These are phyloP conservation scores for Tolypocladium tropicale DNA, from an alignment of 2,329 filamentous ascomycete genomes.

Conservation along the genomic window DNA sequence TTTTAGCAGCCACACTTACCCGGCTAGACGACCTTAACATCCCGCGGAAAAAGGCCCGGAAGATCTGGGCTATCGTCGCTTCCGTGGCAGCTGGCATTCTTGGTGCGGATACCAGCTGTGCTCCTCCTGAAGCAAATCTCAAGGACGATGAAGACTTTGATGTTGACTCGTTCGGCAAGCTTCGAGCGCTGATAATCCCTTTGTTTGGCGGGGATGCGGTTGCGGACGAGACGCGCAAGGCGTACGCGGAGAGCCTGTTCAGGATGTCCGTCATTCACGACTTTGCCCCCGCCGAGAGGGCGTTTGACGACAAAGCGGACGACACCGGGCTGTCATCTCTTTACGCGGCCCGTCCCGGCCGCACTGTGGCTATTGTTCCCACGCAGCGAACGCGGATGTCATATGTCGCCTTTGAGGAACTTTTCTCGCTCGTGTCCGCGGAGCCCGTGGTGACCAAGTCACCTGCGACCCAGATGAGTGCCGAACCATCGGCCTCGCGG, in stretches of 20 bases:
- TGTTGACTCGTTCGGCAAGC: conserved; percentile 57
- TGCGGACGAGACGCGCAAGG: conserved; percentile 53
- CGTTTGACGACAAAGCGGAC: conserved; percentile 35
- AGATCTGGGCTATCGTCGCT: conserved; percentile 62
- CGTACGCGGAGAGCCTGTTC: conserved; percentile 71
- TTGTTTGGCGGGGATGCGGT: conserved; percentile 57
- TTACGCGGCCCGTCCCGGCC: conserved; percentile 56
- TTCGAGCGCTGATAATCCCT: conserved; percentile 65
- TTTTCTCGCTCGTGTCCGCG: conserved; percentile 57
- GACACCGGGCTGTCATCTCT: conserved; percentile 46
- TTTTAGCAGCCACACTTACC: conserved; percentile 57
- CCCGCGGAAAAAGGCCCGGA: conserved; percentile 34
- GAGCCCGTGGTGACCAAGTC: conserved; percentile 10
- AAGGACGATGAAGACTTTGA: conserved; percentile 71
- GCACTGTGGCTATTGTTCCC: conserved; percentile 58
- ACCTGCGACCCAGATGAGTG: not conserved
- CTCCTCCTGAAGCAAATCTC: conserved; percentile 37
- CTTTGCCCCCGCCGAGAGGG: conserved; percentile 43
- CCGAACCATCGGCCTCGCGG: conserved; percentile 23
- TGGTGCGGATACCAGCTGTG: conserved; percentile 46
- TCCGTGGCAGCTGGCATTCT: conserved; percentile 59
- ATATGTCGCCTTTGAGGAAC: conserved; percentile 70
- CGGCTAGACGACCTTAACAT: conserved; percentile 42
- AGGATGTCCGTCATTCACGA: conserved; percentile 70
- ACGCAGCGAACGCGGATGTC: conserved; percentile 61